A percentile compares a stretch with the other conserved stretches of the same genome.
Conservation (phyloP, 805 yeast genomes). For the Wickerhamomyces xylosicus region DNA sequence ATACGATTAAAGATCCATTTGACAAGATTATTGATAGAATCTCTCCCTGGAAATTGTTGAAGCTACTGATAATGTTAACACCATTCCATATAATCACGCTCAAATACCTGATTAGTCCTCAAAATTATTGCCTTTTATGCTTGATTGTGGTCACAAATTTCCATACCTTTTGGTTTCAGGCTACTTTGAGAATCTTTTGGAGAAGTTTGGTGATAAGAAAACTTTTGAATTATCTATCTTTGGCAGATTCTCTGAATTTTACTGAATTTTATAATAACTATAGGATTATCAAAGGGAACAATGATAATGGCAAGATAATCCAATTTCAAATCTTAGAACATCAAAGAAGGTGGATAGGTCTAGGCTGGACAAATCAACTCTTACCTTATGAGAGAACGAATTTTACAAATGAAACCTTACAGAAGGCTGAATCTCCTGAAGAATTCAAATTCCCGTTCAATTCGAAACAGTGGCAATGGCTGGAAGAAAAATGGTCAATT, state of each 20-base stretch:
- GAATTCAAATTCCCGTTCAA: conserved; percentile 36
- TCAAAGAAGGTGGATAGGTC: conserved; percentile 51
- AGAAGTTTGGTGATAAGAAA: conserved; percentile 32
- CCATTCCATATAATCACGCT: conserved; percentile 28
- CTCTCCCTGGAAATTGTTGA: conserved; percentile 22
- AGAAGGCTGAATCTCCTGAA: conserved; percentile 20
- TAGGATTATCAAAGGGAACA: conserved; percentile 28
- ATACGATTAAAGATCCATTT: conserved; percentile 19
- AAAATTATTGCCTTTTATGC: conserved; percentile 23
- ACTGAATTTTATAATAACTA: conserved; percentile 15
- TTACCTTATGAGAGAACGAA: conserved; percentile 42
- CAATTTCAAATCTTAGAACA: conserved; percentile 43
- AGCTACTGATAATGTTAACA: conserved; percentile 24
- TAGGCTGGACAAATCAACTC: conserved; percentile 45
- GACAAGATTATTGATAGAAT: conserved; percentile 9
- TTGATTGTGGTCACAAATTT: conserved; percentile 29
- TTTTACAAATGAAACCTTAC: conserved; percentile 33
- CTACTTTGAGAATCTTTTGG: conserved; percentile 35
- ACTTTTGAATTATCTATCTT: conserved; percentile 19
- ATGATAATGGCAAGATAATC: conserved; percentile 35
- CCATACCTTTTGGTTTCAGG: conserved; percentile 36
- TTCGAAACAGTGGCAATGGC: conserved; percentile 46
- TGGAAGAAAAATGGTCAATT: conserved; percentile 39
- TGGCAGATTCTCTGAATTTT: conserved; percentile 24
- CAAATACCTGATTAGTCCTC: conserved; percentile 25